Evolutionary conservation across 192 early-diverging fungal species (phyloP), one percentile per base, ranked within the genome.

Genomic region (Entomortierella parvispora): DNA sequence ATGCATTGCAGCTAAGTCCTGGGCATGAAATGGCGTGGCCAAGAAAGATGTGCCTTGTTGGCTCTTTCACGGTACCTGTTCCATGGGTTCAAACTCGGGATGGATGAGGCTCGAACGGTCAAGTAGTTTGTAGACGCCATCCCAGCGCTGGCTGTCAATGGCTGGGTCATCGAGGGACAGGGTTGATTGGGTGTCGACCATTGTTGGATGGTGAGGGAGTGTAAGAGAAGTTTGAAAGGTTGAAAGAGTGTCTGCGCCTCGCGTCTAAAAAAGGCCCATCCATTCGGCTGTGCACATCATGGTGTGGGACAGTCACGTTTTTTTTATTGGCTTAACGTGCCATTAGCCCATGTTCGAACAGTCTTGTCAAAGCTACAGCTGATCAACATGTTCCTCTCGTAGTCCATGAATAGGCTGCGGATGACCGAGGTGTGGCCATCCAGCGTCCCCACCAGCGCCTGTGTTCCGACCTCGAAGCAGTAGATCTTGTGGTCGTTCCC

Each of bases 281-380:
- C n/a, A n/a, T n/a, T 34, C 32, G 52, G 17, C 11, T 20, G 54
- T 18, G 22, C n/a, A 10, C 20, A 31, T 31, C 6, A 40, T n/a
- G 22, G 12, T n/a, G 33, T 33, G 34, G 34, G 32, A 55, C 28
- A 34, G 52, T 29, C 18, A 40, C 54, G 32, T 32, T 31, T 51
- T 56, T 37, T 28, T 56, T 18, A 26, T 52, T 26, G 51, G 54
- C 54, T 32, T 34, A 34, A 18, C 34, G 61, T 20, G 4, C 23
- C 5, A 28, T 62, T 55, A 37, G 58, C 49, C 90, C 90, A 91
- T 14, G 84, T 66, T 22, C 81, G 75, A 14, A 90, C 77, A 10
- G 74, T 80, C 55, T 85, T 86, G 78, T 92, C 90, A 79, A 89
- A 91, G 4, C 87, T 82, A 52, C 82, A 80, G 46, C 81, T 85